Evolutionary conservation across 2,329 filamentous ascomycete species (phyloP), one percentile per base, ranked within the genome.

Genomic region (Alternaria triticimaculans): DNA sequence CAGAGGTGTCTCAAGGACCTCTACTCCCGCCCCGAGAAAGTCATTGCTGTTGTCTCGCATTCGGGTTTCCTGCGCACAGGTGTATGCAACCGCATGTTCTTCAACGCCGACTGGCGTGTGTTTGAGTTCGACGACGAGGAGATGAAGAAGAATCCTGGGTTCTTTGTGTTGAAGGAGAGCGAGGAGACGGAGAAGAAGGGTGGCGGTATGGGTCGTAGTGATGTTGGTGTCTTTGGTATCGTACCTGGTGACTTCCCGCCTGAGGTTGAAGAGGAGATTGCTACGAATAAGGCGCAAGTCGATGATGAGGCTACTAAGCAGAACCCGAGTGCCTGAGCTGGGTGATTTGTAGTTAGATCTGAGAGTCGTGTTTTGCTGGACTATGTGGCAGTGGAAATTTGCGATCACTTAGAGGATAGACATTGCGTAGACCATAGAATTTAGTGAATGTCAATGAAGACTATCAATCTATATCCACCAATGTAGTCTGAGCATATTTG

Each of bases 1-100:
- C 84, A 85, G 68, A 75, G 78, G 0, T 83, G 82, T 45, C 81
- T 91, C 2, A 77, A 80, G 30, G 80, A 82, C 25, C 80, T 92
- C 23, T 82, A 85, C 64, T 67, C 70, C 12, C 82, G 89, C 0
- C 84, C 85, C 0, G 89, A 91, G 77, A 87, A 87, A 68, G 82
- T 89, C 55, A 84, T 92, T 58, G 83, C 89, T 10, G 88, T 91
- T 0, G 88, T 92, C 5, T 87, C 86, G 2, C 89, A 91, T 78
- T 88, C 89, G 2, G 88, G 85, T 0, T 91, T 91, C 74, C 70
- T 91, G 65, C 80, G 88, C n/a, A 75, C 82, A 4, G 87, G 84
- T 9, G 84, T 91, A 8, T 84, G 83, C 9, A 85, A 87, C 45
- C 72, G 76, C 21, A 70, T 76, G 57, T 82, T 78, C 61, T 86